A percentile compares a stretch with the other conserved stretches of the same genome.
Conservation (phyloP, 768 basidiomycete genomes). For the Sarcodon sp. region DNA sequence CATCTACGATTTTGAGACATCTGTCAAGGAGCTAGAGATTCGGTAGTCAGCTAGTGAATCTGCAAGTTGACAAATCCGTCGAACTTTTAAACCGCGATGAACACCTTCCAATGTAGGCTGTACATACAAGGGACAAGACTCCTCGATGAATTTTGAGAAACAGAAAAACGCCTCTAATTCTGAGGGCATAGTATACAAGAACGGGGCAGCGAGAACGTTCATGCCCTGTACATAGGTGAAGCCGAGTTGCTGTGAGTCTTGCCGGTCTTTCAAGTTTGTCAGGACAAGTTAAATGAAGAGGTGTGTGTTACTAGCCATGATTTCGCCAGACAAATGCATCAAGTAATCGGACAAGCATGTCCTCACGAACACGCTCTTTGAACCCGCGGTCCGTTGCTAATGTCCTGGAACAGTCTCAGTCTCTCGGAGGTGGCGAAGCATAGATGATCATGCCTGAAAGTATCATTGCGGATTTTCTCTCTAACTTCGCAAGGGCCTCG, state of each 20-base stretch:
- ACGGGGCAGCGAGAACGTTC: slow-evolving; percentile 98
- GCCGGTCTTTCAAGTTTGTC: slow-evolving; percentile 37
- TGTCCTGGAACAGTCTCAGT: slow-evolving; percentile 35
- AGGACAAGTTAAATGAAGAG: neutral
- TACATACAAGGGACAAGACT: slow-evolving; percentile 90
- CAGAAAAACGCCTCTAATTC: slow-evolving; percentile 98
- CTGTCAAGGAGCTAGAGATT: slow-evolving; percentile 72
- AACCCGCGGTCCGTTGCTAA: slow-evolving; percentile 96
- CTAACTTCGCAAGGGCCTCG: slow-evolving; percentile 79
- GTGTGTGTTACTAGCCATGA: slow-evolving; percentile 38
- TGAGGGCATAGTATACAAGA: slow-evolving; percentile 94
- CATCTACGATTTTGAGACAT: slow-evolving; percentile 86
- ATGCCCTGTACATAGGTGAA: slow-evolving; percentile 99
- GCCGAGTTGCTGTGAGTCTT: slow-evolving; percentile 65
- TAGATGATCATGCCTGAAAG: slow-evolving; percentile 55
- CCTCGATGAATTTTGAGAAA: slow-evolving; percentile 93
- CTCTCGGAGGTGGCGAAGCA: neutral
- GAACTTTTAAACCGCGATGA: slow-evolving; percentile 84
- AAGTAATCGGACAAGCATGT: slow-evolving; percentile 90
- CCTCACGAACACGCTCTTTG: slow-evolving; percentile 92
- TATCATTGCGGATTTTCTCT: slow-evolving; percentile 93
- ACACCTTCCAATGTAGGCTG: slow-evolving; percentile 94
- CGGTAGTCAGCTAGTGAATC: no score
- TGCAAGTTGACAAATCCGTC: slow-evolving; percentile 3
- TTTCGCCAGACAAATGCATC: slow-evolving; percentile 98